Evolutionary conservation across 768 basidiomycete genomes (phyloP).

Genomic region (Rhodotorula paludigena): DNA sequence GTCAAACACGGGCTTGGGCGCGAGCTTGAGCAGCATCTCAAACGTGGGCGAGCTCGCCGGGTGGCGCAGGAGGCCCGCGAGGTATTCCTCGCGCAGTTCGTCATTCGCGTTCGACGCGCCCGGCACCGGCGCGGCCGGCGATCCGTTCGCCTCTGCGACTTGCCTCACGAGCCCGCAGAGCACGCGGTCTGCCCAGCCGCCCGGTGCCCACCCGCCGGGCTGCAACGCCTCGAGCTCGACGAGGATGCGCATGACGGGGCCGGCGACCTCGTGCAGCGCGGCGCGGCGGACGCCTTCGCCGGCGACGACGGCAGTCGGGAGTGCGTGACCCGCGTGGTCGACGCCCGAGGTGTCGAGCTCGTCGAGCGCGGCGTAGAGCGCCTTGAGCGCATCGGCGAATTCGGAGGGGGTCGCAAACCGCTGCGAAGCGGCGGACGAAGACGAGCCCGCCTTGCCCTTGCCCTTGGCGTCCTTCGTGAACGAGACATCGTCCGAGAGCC

Average conservation of each 20-base stretch:
- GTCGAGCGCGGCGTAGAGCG: conserved; percentile 45
- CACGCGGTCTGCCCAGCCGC: conserved; percentile 34
- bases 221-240: conserved; percentile 29
- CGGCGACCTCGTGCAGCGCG: conserved; percentile 36
- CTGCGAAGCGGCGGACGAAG: neutral
- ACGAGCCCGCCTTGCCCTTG: conserved; percentile 42
- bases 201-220: conserved; percentile 16
- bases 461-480: conserved; percentile 43
- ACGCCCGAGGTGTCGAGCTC: conserved; percentile 32
- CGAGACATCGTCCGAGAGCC: conserved; percentile 57
- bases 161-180: conserved; percentile 34
- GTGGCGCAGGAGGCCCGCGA: conserved; percentile 75
- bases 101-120: conserved; percentile 50
- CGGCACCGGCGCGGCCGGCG: neutral
- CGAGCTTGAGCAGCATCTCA: conserved; percentile 67
- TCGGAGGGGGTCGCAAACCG: conserved; percentile 58
- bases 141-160: neutral
- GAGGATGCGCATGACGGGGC: conserved; percentile 26
- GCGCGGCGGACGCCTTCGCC: conserved; percentile 35
- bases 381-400: conserved; percentile 20
- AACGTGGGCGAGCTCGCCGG: conserved; percentile 82
- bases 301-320: conserved; percentile 8
- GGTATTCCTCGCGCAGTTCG: conserved; percentile 56
- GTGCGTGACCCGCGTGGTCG: conserved; percentile 3
- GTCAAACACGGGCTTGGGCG: conserved; percentile 60